phyloP scores from a whole-genome alignment of 2,329 filamentous ascomycete species.

The Colletotrichum caudatum region DNA sequence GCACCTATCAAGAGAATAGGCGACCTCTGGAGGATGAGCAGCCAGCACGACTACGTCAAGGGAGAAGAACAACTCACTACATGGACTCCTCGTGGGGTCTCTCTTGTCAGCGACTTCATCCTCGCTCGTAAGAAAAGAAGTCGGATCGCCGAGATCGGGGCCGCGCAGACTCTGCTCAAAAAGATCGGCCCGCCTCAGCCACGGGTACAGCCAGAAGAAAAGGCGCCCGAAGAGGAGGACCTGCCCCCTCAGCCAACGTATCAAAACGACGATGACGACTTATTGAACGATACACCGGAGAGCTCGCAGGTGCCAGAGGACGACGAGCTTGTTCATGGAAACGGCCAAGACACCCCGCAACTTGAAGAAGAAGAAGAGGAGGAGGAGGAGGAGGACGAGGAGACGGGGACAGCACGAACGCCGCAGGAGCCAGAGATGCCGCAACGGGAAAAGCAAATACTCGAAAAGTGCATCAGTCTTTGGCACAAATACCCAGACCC shows the following conservation, averaged over 20 bases:
- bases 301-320: slow-evolving; percentile 58
- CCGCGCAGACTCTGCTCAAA: slow-evolving; percentile 74
- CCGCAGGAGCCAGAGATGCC: slow-evolving; percentile 52
- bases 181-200: slow-evolving; percentile 65
- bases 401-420: slow-evolving; percentile 43
- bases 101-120: slow-evolving; percentile 90
- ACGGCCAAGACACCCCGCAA: slow-evolving; percentile 44
- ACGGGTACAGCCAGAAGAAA: slow-evolving; percentile 48
- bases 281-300: slow-evolving; percentile 69
- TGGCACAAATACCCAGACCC: slow-evolving; percentile 74
- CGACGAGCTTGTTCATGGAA: slow-evolving; percentile 46
- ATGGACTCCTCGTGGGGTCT: slow-evolving; percentile 92
- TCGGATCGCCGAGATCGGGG: slow-evolving; percentile 84
- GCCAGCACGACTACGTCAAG: slow-evolving; percentile 94
- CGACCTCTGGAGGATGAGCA: slow-evolving; percentile 97
- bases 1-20: slow-evolving; percentile 91
- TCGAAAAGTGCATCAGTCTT: slow-evolving; percentile 70
- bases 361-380: slow-evolving; percentile 45
- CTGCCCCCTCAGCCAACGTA: slow-evolving; percentile 52
- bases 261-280: slow-evolving; percentile 67
- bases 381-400: no score
- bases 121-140: slow-evolving; percentile 77
- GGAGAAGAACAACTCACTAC: slow-evolving; percentile 87
- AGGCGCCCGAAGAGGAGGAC: slow-evolving; percentile 54
- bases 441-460: slow-evolving; percentile 59